Evolutionary conservation across 768 basidiomycete genomes (phyloP).

Genomic region (Lentinula sp.): DNA sequence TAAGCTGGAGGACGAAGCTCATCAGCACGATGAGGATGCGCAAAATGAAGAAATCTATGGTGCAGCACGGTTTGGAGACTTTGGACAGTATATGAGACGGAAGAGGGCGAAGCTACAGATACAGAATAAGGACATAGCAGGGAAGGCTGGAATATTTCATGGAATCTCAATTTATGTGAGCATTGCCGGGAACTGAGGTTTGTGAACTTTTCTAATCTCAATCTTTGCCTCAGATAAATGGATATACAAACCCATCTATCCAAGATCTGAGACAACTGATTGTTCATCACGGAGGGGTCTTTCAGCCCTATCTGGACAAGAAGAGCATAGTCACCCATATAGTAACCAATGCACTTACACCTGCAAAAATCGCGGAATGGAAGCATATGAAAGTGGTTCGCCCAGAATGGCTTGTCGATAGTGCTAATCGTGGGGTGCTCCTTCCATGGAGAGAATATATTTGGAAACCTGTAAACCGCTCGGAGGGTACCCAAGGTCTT

Average conservation of each 20-base stretch:
- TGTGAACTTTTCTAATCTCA: background rate
- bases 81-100: slow-evolving; percentile 83
- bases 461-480: slow-evolving; percentile 43
- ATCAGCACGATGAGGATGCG: slow-evolving; percentile 1
- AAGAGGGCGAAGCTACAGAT: slow-evolving; percentile 90
- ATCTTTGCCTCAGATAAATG: slow-evolving; percentile 63
- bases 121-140: slow-evolving; percentile 51
- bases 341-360: slow-evolving; percentile 85
- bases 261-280: slow-evolving; percentile 81
- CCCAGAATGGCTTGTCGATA: slow-evolving; percentile 86
- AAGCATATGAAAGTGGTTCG: slow-evolving; percentile 84
- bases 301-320: slow-evolving; percentile 78
- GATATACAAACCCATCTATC: slow-evolving; percentile 81
- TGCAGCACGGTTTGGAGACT: slow-evolving; percentile 73
- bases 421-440: slow-evolving; percentile 57
- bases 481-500: slow-evolving; percentile 45
- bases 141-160: slow-evolving; percentile 51
- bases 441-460: slow-evolving; percentile 80
- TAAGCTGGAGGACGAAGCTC: background rate
- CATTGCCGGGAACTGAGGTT: slow-evolving; percentile 4
- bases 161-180: slow-evolving; percentile 81
- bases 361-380: slow-evolving; percentile 85
- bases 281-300: slow-evolving; percentile 76
- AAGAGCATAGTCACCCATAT: slow-evolving; percentile 83
- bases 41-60: slow-evolving; percentile 58